These are phyloP conservation scores for Funneliformis mosseae DNA, from an alignment of 192 early-diverging fungal genomes.

Conservation along the genomic window DNA sequence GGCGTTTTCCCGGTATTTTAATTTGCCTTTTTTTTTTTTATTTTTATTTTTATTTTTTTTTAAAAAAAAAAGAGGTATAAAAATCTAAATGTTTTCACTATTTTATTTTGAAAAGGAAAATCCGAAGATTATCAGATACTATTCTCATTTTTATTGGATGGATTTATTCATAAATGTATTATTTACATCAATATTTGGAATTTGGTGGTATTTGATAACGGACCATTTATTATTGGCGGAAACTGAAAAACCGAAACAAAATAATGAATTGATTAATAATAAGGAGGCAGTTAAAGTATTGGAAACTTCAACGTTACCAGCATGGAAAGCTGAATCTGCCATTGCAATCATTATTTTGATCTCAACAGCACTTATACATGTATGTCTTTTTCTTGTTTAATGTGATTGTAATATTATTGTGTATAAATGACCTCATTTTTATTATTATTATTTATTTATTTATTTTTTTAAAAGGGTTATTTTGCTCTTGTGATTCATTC, in stretches of 20 bases:
- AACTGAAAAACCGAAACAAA: not conserved
- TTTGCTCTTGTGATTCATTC: not conserved
- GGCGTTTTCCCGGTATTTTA: not conserved
- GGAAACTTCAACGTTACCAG: not conserved
- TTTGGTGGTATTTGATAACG: not conserved
- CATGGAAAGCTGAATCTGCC: slow-evolving; percentile 9
- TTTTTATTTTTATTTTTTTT: not conserved
- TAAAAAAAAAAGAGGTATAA: not conserved
- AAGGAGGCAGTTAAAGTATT: not conserved
- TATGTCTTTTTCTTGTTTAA: not conserved
- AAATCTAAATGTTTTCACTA: not conserved
- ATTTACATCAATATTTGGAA: slow-evolving; percentile 8
- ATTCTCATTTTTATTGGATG: slow-evolving; percentile 16
- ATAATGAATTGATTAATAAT: not conserved
- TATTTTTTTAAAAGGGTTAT: not conserved
- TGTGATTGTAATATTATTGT: not conserved
- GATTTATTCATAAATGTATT: not conserved
- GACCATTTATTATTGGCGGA: slow-evolving; percentile 1
- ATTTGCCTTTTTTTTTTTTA: no score
- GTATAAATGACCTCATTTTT: no score
- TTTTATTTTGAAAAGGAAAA: not conserved
- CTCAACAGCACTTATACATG: not conserved
- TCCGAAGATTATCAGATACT: not conserved
- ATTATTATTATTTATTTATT: no score
- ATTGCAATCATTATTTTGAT: not conserved